These are phyloP conservation scores for Ceratobasidium sp. DNA, from an alignment of 1,284 basidiomycete genomes.

Conservation along the genomic window DNA sequence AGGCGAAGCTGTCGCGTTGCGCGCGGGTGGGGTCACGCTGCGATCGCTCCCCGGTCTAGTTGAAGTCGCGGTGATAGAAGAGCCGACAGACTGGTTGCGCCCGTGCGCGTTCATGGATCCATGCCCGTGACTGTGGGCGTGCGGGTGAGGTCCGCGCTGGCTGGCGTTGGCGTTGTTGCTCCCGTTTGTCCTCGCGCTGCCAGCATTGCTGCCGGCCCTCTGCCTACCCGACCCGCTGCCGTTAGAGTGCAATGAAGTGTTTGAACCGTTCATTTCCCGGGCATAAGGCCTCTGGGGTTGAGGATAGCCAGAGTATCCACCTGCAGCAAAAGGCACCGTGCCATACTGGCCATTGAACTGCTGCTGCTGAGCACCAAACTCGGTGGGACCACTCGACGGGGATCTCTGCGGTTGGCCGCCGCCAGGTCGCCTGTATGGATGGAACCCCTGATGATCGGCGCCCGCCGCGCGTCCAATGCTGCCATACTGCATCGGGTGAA, in stretches of 20 bases:
- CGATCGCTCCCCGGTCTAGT: constrained; percentile 12
- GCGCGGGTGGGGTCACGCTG: constrained; percentile 52
- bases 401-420: not conserved
- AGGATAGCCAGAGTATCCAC: constrained; percentile 24
- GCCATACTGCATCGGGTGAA: constrained; percentile 64
- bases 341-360: constrained; percentile 27
- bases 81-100: constrained; percentile 56
- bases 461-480: constrained; percentile 30
- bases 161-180: constrained; percentile 44
- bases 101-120: constrained; percentile 54
- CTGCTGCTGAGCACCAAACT: constrained; percentile 18
- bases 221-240: constrained; percentile 29
- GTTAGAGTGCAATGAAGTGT: constrained; percentile 44
- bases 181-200: constrained; percentile 17
- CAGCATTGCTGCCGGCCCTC: constrained; percentile 21
- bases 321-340: not conserved
- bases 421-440: constrained; percentile 43
- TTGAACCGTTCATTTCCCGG: constrained; percentile 57
- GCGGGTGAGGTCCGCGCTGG: constrained; percentile 48
- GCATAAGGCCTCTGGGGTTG: constrained; percentile 70
- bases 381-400: not conserved
- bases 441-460: constrained; percentile 38
- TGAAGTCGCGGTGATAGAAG: constrained; percentile 2
- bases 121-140: constrained; percentile 43
- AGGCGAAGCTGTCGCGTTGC: constrained; percentile 53